Evolutionary conservation across 306 rosid genomes (phyloP).

Genomic region (Comarum palustre): DNA sequence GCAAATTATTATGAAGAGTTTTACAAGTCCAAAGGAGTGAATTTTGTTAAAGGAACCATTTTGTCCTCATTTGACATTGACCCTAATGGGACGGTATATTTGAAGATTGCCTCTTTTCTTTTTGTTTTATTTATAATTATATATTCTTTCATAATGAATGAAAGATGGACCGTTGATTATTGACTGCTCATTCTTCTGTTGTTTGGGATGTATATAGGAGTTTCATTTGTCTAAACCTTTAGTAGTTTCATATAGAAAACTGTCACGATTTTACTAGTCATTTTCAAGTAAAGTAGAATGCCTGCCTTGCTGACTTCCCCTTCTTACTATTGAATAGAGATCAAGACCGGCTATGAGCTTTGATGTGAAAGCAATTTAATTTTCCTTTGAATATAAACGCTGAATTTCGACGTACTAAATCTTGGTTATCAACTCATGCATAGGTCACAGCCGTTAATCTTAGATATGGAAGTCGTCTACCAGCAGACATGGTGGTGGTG

Average conservation of each 20-base stretch:
- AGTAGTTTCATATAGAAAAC: background rate
- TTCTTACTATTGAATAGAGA: background rate
- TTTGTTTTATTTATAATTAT: background rate
- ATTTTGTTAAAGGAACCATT: slow-evolving; percentile 83
- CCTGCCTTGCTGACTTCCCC: background rate
- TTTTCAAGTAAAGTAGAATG: background rate
- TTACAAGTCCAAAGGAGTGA: slow-evolving; percentile 79
- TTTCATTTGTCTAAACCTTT: background rate
- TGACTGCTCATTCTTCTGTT: slow-evolving; percentile 5
- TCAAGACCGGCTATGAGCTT: background rate
- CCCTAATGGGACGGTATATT: slow-evolving; percentile 64
- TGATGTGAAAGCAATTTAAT: background rate
- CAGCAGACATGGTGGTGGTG: slow-evolving; percentile 84
- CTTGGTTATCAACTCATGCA: slow-evolving; percentile 13
- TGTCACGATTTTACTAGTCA: background rate
- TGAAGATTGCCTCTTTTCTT: background rate
- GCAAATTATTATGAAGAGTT: slow-evolving; percentile 83
- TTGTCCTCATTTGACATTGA: slow-evolving; percentile 81
- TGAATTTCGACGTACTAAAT: background rate
- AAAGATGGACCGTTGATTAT: background rate
- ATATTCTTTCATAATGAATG: background rate
- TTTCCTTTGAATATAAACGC: background rate
- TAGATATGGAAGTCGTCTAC: slow-evolving; percentile 67
- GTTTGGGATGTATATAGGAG: background rate
- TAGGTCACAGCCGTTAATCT: slow-evolving; percentile 88